Evolutionary conservation across 345 rosid species (phyloP).

Genomic region (Cardamine occulta): DNA sequence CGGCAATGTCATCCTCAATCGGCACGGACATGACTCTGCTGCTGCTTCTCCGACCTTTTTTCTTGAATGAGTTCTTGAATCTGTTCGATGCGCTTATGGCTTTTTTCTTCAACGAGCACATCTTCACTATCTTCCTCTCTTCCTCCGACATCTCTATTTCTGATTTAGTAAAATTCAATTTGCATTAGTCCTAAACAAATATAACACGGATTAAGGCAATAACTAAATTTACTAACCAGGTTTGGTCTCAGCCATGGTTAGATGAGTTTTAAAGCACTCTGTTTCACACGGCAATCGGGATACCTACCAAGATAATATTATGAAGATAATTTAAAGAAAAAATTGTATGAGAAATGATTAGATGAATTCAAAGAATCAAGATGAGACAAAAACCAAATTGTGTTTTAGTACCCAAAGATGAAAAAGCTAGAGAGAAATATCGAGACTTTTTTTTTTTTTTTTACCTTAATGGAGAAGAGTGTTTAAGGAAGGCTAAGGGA

Average conservation of each 20-base stretch:
- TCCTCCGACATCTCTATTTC: constrained; percentile 65
- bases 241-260: constrained; percentile 48
- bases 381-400: constrained; percentile 5
- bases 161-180: neutral
- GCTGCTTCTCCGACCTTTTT: constrained; percentile 59
- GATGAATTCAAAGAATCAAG: constrained; percentile 23
- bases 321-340: neutral
- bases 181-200: neutral
- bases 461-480: constrained; percentile 43
- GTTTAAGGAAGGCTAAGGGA: constrained; percentile 36
- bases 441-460: neutral
- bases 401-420: constrained; percentile 20
- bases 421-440: constrained; percentile 11
- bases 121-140: constrained; percentile 73
- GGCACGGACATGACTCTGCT: constrained; percentile 68
- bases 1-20: constrained; percentile 66
- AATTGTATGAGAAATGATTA: neutral
- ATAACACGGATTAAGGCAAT: neutral
- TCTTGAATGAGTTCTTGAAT: constrained; percentile 73
- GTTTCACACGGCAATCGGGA: constrained; percentile 34
- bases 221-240: constrained; percentile 30
- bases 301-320: constrained; percentile 36
- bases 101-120: constrained; percentile 73
- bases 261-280: constrained; percentile 35
- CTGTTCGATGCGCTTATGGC: constrained; percentile 81